Conservation (phyloP, 176 grass and related monocot species). For the Musa acuminata region DNA sequence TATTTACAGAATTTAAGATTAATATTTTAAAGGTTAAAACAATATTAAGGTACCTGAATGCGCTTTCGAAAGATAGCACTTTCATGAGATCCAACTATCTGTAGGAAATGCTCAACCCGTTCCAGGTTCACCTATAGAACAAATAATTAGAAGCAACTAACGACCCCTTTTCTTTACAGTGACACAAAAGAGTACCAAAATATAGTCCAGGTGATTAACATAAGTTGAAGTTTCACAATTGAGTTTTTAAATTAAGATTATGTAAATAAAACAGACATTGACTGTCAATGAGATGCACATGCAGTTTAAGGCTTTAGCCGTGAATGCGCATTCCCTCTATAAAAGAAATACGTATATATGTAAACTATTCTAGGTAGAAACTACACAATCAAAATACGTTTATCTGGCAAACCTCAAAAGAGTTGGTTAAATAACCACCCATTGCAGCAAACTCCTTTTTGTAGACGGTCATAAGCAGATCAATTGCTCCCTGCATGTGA, state of each 20-base stretch:
- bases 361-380: not conserved
- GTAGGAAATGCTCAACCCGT: conserved; percentile 33
- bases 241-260: not conserved
- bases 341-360: not conserved
- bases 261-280: not conserved
- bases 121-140: conserved; percentile 34
- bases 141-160: conserved; percentile 1
- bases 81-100: conserved; percentile 31
- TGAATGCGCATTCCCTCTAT: not conserved
- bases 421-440: conserved; percentile 26
- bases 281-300: not conserved
- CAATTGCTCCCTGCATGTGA: conserved; percentile 16
- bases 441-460: conserved; percentile 25
- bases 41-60: conserved; percentile 19
- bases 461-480: conserved; percentile 21
- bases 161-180: not conserved
- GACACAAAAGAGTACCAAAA: not conserved
- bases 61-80: conserved; percentile 26
- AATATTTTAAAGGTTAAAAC: not conserved
- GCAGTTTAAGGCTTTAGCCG: not conserved
- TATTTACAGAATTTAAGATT: not conserved
- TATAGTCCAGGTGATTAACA: not conserved
- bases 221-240: not conserved
- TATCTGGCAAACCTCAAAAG: conserved; percentile 17
- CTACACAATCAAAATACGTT: not conserved